These are phyloP conservation scores for Wickerhamiella parazyma DNA, from an alignment of 805 yeast genomes.

Conservation along the genomic window DNA sequence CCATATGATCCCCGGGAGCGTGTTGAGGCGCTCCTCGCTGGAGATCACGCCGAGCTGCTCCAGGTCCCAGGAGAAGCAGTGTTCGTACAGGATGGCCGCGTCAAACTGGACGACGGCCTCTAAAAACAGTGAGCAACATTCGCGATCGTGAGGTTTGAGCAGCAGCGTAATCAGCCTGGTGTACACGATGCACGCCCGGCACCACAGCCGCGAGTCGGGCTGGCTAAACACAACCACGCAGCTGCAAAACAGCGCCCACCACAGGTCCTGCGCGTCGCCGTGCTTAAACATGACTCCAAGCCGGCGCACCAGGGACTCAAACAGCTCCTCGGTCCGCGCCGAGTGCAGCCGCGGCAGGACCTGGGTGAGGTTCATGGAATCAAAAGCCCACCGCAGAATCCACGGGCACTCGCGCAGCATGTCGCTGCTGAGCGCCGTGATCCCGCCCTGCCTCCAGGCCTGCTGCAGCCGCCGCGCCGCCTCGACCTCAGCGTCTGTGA, in stretches of 20 bases:
- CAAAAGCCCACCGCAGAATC: constrained; percentile 1
- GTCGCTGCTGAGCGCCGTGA: not conserved
- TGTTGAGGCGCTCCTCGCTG: not conserved
- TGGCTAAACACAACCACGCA: not conserved
- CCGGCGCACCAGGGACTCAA: not conserved
- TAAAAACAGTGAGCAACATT: not conserved
- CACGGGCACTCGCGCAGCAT: not conserved
- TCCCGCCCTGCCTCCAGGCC: not conserved
- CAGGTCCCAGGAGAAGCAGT: not conserved
- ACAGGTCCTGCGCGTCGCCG: not conserved
- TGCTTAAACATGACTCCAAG: not conserved
- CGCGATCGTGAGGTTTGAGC: not conserved
- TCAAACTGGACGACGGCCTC: not conserved
- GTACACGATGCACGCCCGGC: constrained; percentile 4
- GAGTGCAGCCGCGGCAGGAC: constrained; percentile 1
- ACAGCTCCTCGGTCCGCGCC: not conserved
- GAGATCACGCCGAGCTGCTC: not conserved
- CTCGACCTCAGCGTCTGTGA: not conserved
- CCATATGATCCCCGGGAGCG: not conserved
- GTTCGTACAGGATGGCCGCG: not conserved
- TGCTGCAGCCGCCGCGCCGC: not conserved
- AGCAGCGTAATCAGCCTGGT: not conserved
- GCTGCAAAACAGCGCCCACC: not conserved
- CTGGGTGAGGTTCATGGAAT: not conserved
- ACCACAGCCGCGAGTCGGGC: constrained; percentile 3